A percentile compares a stretch with the other conserved stretches of the same genome.
Evolutionary conservation across 208 protist species (phyloP).

Genomic region (Leishmania martiniquensis): DNA sequence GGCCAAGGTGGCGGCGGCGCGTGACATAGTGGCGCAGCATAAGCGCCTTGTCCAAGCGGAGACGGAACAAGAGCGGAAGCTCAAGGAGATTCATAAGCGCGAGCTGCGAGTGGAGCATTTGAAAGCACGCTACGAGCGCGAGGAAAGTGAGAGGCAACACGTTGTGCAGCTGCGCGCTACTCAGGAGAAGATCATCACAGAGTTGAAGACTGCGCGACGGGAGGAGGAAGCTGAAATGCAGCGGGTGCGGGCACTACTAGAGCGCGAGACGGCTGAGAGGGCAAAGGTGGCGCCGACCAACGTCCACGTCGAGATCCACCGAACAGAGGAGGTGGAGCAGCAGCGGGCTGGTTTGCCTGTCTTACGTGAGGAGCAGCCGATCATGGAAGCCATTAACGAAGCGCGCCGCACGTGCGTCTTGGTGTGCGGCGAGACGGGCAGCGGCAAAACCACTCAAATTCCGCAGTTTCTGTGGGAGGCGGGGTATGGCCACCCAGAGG

Average conservation of each 20-base stretch:
- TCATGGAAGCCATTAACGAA: slow-evolving; percentile 89
- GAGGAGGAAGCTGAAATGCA: slow-evolving; percentile 31
- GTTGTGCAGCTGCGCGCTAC: slow-evolving; percentile 33
- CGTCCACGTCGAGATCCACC: slow-evolving; percentile 66
- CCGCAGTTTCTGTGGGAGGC: slow-evolving; percentile 94
- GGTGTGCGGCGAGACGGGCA: slow-evolving; percentile 98
- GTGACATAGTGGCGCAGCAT: slow-evolving; percentile 63
- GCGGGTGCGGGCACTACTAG: slow-evolving; percentile 28
- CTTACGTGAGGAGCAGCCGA: slow-evolving; percentile 88
- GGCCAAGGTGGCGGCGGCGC: slow-evolving; percentile 50
- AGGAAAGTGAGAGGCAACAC: slow-evolving; percentile 40
- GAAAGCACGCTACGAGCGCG: slow-evolving; percentile 49
- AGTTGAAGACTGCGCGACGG: slow-evolving; percentile 24
- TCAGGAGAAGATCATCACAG: slow-evolving; percentile 57
- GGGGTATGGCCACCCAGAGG: slow-evolving; percentile 83
- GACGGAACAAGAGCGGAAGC: slow-evolving; percentile 38
- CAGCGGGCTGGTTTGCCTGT: slow-evolving; percentile 80
- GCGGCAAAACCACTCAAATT: slow-evolving; percentile 98
- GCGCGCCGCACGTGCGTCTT: slow-evolving; percentile 83
- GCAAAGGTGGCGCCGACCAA: slow-evolving; percentile 50
- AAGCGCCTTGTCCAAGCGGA: slow-evolving; percentile 62
- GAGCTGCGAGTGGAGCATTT: slow-evolving; percentile 64
- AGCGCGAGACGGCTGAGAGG: slow-evolving; percentile 42
- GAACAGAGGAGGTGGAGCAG: slow-evolving; percentile 58
- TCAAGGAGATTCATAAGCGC: slow-evolving; percentile 70